Evolutionary conservation across 192 early-diverging fungal genomes (phyloP).

Genomic region (Rhizophagus prolifer): DNA sequence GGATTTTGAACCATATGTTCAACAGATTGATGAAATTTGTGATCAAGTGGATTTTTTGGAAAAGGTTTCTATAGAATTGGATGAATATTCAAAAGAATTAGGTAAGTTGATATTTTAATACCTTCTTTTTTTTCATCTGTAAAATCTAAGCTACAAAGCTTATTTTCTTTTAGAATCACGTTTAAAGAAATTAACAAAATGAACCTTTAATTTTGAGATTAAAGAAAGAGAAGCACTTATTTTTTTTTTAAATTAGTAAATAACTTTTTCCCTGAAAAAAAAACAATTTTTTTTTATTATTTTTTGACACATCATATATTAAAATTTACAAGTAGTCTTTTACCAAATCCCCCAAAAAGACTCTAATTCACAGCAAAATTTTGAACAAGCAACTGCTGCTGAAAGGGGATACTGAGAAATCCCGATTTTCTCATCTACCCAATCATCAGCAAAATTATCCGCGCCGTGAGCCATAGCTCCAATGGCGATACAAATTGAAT

Average conservation of each 20-base stretch:
- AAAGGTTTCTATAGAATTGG: constrained; percentile 42
- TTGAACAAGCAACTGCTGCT: constrained; percentile 96
- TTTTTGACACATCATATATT: neutral
- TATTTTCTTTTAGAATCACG: neutral
- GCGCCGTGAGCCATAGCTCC: constrained; percentile 96
- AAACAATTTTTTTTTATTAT: too few species aligned
- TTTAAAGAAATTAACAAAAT: constrained; percentile 1
- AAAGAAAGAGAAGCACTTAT: too few species aligned
- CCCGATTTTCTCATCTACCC: constrained; percentile 97
- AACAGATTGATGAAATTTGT: constrained; percentile 44
- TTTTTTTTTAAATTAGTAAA: too few species aligned
- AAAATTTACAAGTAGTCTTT: constrained; percentile 20
- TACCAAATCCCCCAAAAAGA: constrained; percentile 88
- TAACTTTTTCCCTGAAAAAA: too few species aligned
- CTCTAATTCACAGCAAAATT: constrained; percentile 86
- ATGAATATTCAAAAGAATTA: constrained; percentile 46
- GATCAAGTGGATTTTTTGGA: constrained; percentile 44
- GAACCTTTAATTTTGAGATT: neutral
- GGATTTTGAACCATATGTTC: constrained; percentile 46
- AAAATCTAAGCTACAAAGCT: neutral
- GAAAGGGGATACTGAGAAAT: constrained; percentile 96
- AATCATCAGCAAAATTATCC: constrained; percentile 93
- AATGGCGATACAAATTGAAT: constrained; percentile 88
- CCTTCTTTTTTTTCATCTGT: neutral
- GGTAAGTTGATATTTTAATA: constrained; percentile 27